Evolutionary conservation across 2,329 filamentous ascomycete species (phyloP), one percentile per base, ranked within the genome.

Genomic region (Ascochyta lentis): DNA sequence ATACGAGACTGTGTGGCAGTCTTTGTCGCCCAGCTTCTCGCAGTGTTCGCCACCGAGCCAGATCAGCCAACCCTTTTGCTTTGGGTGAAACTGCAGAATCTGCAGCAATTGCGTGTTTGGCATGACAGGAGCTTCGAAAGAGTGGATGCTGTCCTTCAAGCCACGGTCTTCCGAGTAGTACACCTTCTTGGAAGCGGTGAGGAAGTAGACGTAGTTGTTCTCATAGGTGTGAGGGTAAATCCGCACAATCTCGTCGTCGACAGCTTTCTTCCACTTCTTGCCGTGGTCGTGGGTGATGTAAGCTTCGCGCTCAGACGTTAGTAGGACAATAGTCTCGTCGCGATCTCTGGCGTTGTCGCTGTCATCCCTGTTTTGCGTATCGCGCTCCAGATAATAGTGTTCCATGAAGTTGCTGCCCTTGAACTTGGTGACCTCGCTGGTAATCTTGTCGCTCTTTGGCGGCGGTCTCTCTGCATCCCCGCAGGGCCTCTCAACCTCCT

Each of bases 151-250:
- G 37, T 86, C 80, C 23, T 63, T 61, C 26, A 67, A 48, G 16
- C 90, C 93, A 49, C 91, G 87, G 70, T 98, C 88, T 34, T 89
- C 83, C 0, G 92, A 95, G 74, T 96, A 97, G 65, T 88, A 89
- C 1, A 95, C 87, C 45, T 80, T 83, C 51, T 87, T 85, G 1
- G 81, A 79, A 0, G 80, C 76, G 0, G 93, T 96, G 26, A 96
- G 81, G 77, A 99, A 92, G 76, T 91, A 99, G 26, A 95, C 90
- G 37, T 88, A 84, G 69, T 97, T 92, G 67, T 90, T 92, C 76
- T 91, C 89, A 76, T 92, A 90, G 43, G 82, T 82, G 71, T 99
- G 92, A 23, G 89, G 90, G 53, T 89, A 84, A 62, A 99, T 91
- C 19, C 79, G 81, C 40, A 83, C 79, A 53, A 98, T 85, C 2